Conservation (phyloP, 495 filamentous ascomycete genomes). For the Penicillium psychrofluorescens region DNA sequence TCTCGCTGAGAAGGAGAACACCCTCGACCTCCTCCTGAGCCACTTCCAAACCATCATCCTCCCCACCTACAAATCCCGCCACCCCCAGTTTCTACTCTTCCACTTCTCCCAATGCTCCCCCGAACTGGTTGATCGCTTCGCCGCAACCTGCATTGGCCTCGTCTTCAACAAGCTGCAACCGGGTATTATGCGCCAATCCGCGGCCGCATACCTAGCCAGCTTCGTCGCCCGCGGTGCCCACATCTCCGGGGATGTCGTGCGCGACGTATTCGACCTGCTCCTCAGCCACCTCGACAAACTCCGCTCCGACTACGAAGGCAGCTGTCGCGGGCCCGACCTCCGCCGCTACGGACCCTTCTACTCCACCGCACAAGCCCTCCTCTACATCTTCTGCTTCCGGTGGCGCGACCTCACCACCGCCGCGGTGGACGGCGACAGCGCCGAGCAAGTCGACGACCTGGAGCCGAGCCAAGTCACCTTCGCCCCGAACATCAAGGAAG, state of each 20-base stretch:
- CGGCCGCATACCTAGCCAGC: conserved; percentile 87
- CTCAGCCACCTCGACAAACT: conserved; percentile 64
- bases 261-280: conserved; percentile 69
- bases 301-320: conserved; percentile 52
- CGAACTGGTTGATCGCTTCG: conserved; percentile 69
- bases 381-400: conserved; percentile 98
- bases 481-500: conserved; percentile 63
- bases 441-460: conserved; percentile 43
- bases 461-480: conserved; percentile 64
- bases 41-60: conserved; percentile 83
- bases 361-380: conserved; percentile 73
- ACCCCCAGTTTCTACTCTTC: conserved; percentile 87
- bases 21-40: conserved; percentile 65
- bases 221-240: conserved; percentile 84
- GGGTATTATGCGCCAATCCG: conserved; percentile 65
- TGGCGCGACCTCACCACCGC: conserved; percentile 80
- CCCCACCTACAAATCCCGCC: conserved; percentile 78
- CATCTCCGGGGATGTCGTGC: conserved; percentile 65
- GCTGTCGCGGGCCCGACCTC: conserved; percentile 76
- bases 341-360: conserved; percentile 81
- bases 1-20: conserved; percentile 36
- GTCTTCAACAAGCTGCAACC: conserved; percentile 56
- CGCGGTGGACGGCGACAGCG: conserved; percentile 38
- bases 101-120: conserved; percentile 79
- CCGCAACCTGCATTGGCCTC: conserved; percentile 67